Conservation (phyloP, 306 rosid genomes). For the Fragaria ananassa region DNA sequence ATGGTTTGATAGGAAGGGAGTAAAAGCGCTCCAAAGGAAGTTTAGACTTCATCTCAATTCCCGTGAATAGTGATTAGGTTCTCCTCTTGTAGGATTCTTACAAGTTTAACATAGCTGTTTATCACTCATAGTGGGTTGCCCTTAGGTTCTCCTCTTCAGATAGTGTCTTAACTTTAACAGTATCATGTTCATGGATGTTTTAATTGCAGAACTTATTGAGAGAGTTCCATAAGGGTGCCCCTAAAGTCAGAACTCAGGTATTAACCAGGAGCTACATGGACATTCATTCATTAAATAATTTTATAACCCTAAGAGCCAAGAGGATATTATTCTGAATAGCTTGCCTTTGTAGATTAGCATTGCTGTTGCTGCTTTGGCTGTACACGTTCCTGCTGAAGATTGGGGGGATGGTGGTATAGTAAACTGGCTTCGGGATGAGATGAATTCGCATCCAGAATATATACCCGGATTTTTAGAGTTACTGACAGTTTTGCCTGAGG, state of each 20-base stretch:
- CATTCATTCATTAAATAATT: slow-evolving; percentile 10
- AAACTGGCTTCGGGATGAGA: slow-evolving; percentile 95
- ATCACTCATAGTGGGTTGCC: neutral
- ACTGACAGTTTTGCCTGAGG: slow-evolving; percentile 98
- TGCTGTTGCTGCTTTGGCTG: slow-evolving; percentile 99
- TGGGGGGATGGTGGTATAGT: slow-evolving; percentile 99
- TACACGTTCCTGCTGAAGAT: slow-evolving; percentile 91
- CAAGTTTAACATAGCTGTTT: neutral
- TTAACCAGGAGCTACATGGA: slow-evolving; percentile 15
- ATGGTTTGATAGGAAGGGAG: neutral
- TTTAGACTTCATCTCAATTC: neutral
- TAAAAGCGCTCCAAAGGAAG: neutral
- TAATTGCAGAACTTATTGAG: slow-evolving; percentile 75
- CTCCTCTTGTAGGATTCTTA: neutral
- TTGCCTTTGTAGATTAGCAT: slow-evolving; percentile 78
- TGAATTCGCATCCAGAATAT: slow-evolving; percentile 91
- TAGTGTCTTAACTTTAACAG: neutral
- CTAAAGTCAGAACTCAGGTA: slow-evolving; percentile 99
- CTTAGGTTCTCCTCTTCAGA: neutral
- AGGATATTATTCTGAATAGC: slow-evolving; percentile 32
- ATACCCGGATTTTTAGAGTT: slow-evolving; percentile 98
- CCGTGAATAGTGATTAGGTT: neutral
- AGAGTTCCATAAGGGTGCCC: slow-evolving; percentile 92
- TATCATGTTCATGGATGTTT: slow-evolving; percentile 27
- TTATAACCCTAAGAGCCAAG: slow-evolving; percentile 8